A percentile compares a stretch with the other conserved stretches of the same genome.
These are phyloP conservation scores for Yamadazyma paraphyllophila DNA, from an alignment of 805 yeast genomes.

Conservation along the genomic window DNA sequence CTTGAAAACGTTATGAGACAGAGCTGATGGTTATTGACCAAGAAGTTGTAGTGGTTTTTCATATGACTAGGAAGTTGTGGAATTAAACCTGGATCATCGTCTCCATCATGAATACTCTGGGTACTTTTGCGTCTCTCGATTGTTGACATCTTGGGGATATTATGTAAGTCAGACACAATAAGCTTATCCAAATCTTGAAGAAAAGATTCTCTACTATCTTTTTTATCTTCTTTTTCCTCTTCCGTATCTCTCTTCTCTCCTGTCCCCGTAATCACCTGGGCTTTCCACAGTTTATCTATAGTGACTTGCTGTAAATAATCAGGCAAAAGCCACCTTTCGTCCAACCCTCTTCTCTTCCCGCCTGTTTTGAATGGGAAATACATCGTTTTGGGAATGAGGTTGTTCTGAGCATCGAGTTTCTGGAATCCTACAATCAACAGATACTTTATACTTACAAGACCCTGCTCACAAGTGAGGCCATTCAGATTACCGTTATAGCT, in stretches of 20 bases:
- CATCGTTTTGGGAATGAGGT: conserved; percentile 18
- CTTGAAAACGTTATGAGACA: conserved; percentile 33
- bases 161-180: conserved; percentile 30
- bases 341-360: conserved; percentile 24
- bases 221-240: conserved; percentile 1
- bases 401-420: conserved; percentile 16
- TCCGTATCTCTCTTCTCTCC: conserved; percentile 1
- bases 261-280: conserved; percentile 3
- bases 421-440: conserved; percentile 33
- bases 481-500: conserved; percentile 42
- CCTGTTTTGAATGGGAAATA: conserved; percentile 36
- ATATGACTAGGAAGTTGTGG: conserved; percentile 28
- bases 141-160: conserved; percentile 33
- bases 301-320: conserved; percentile 25
- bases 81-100: conserved; percentile 15
- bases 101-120: conserved; percentile 16
- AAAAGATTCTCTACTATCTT: conserved; percentile 18
- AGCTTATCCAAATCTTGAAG: conserved; percentile 31
- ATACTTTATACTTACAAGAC: conserved; percentile 36
- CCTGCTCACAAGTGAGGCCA: conserved; percentile 38
- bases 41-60: conserved; percentile 36
- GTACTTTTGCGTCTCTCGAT: conserved; percentile 32
- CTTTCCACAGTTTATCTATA: conserved; percentile 30
- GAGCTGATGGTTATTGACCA: conserved; percentile 30
- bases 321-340: conserved; percentile 28